Evolutionary conservation across 306 rosid species (phyloP).

Genomic region (Rosa multiflora): DNA sequence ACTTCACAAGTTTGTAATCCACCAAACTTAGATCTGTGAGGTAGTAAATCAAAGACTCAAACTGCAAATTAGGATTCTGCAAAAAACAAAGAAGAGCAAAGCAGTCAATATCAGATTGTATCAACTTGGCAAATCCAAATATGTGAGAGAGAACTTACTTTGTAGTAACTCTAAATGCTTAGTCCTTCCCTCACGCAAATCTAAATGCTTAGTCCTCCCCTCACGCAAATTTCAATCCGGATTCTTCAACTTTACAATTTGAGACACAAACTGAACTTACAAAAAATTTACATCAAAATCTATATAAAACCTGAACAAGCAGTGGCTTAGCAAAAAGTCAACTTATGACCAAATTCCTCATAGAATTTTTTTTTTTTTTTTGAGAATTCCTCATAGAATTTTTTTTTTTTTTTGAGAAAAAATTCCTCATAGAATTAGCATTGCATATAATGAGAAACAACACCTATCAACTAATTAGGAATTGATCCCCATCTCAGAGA

Average conservation of each 20-base stretch:
- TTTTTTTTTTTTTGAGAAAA: too few relatives aligned
- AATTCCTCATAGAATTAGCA: background rate
- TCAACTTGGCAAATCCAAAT: background rate
- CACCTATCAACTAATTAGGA: background rate
- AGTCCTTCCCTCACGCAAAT: too few relatives aligned
- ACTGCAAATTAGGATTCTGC: constrained; percentile 51
- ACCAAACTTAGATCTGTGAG: too few relatives aligned
- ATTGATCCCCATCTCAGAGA: constrained; percentile 14
- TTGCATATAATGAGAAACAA: background rate
- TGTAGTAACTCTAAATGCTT: constrained; percentile 29
- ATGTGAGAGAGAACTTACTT: constrained; percentile 34
- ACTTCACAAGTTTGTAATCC: too few relatives aligned
- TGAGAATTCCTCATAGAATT: background rate
- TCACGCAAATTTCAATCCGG: background rate
- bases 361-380: too few relatives aligned
- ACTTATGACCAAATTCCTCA: background rate
- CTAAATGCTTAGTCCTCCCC: background rate
- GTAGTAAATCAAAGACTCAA: too few relatives aligned
- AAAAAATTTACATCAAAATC: background rate
- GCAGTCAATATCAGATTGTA: constrained; percentile 22
- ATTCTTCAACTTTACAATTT: background rate
- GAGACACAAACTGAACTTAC: background rate
- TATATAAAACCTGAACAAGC: background rate
- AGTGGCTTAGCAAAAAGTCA: background rate
- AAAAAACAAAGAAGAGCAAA: constrained; percentile 16